A percentile compares a stretch with the other conserved stretches of the same genome.
Evolutionary conservation across 2,329 filamentous ascomycete genomes (phyloP).

Genomic region (Truncatella angustata): DNA sequence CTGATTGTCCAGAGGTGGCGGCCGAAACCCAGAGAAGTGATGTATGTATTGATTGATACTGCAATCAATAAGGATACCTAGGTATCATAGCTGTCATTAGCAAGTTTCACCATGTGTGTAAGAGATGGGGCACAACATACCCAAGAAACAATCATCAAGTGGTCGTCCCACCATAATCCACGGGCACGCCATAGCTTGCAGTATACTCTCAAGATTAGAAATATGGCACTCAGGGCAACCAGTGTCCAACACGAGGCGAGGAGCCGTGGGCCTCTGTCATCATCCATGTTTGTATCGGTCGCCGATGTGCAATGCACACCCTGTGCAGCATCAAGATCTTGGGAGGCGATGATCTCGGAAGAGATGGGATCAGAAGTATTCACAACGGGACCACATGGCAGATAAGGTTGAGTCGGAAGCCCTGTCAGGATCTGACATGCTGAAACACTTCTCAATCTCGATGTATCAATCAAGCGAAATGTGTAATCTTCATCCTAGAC

Average conservation of each 20-base stretch:
- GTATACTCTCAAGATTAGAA: constrained; percentile 32
- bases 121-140: constrained; percentile 21
- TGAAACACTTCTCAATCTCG: too few species aligned
- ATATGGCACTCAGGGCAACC: constrained; percentile 17
- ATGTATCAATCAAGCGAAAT: background rate
- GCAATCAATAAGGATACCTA: constrained; percentile 26
- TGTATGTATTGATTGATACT: constrained; percentile 30
- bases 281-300: constrained; percentile 5
- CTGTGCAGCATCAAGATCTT: background rate
- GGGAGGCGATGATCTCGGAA: background rate
- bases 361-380: background rate
- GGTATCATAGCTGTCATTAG: background rate
- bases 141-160: constrained; percentile 32
- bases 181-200: constrained; percentile 33
- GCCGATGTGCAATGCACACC: background rate
- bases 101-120: background rate
- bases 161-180: constrained; percentile 37
- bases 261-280: constrained; percentile 27
- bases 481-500: background rate
- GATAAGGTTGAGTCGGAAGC: background rate
- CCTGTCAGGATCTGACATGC: background rate
- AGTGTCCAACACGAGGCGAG: constrained; percentile 31
- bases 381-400: too few species aligned
- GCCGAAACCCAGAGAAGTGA: constrained; percentile 26
- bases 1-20: constrained; percentile 18